Percentiles rank a stretch among this genome's conserved stretches.
These are phyloP conservation scores for Edaphochlamys debaryana DNA, from an alignment of 139 green algal species.

Conservation along the genomic window DNA sequence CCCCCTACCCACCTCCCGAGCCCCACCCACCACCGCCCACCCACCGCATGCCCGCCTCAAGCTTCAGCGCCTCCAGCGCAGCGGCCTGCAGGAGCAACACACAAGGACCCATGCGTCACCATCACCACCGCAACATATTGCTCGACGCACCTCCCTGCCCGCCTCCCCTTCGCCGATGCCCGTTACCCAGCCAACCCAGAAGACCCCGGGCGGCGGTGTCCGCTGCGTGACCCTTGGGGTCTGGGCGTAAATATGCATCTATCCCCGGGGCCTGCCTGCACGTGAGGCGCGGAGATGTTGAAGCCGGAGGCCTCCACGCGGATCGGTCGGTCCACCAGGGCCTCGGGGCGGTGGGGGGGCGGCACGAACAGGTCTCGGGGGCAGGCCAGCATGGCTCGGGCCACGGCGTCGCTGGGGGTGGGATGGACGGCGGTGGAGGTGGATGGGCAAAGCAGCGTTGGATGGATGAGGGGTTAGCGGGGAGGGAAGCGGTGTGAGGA, in stretches of 20 bases:
- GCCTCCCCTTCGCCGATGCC: no score
- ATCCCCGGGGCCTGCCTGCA: slow-evolving; percentile 74
- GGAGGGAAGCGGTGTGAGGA: neutral
- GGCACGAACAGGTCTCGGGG: slow-evolving; percentile 75
- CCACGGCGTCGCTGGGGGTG: slow-evolving; percentile 59
- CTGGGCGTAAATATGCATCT: no score
- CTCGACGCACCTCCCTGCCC: neutral
- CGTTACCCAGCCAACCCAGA: no score
- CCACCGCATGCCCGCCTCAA: slow-evolving; percentile 44
- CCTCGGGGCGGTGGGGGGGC: slow-evolving; percentile 54
- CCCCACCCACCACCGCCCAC: neutral
- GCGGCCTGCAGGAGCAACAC: slow-evolving; percentile 73
- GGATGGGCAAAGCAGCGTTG: no score
- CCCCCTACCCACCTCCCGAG: neutral
- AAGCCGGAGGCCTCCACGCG: slow-evolving; percentile 65
- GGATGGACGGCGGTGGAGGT: neutral
- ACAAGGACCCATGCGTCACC: neutral
- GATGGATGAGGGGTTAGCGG: neutral
- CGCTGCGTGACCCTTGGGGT: no score
- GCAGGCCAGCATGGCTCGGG: slow-evolving; percentile 63
- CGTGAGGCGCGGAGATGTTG: slow-evolving; percentile 87
- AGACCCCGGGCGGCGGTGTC: no score
- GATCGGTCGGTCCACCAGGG: slow-evolving; percentile 75
- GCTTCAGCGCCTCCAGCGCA: slow-evolving; percentile 50
- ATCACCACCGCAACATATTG: no score